phyloP scores from a whole-genome alignment of 139 green algal genomes.

The Tetradesmus obliquus region DNA sequence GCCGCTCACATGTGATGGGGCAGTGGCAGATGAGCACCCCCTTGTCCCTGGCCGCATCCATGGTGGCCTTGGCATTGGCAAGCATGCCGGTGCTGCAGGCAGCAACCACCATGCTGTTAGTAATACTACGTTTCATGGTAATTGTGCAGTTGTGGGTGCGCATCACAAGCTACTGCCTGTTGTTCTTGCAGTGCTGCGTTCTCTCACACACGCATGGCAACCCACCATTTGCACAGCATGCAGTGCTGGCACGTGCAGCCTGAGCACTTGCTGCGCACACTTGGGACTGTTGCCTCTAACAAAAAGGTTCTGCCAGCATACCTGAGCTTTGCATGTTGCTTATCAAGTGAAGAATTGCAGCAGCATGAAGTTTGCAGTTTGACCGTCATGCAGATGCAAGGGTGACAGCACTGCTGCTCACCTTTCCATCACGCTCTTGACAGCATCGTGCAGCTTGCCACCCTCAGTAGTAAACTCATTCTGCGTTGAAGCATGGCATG shows the following conservation, averaged over 20 bases:
- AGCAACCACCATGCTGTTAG: not conserved
- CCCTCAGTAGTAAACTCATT: slow-evolving; percentile 59
- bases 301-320: no score
- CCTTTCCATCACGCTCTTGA: slow-evolving; percentile 59
- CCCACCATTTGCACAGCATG: not conserved
- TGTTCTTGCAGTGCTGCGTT: not conserved
- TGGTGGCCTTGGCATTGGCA: slow-evolving; percentile 43
- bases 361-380: not conserved
- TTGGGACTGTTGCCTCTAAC: not conserved
- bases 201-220: no score
- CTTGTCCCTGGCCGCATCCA: slow-evolving; percentile 55
- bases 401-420: slow-evolving; percentile 25
- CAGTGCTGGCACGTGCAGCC: not conserved
- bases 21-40: slow-evolving; percentile 49
- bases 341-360: not conserved
- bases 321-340: no score
- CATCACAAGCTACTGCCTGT: not conserved
- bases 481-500: not conserved
- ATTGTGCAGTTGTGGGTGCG: not conserved
- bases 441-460: slow-evolving; percentile 63
- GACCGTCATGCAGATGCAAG: not conserved
- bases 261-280: not conserved
- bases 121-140: not conserved
- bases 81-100: slow-evolving; percentile 54
- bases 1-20: slow-evolving; percentile 56